Evolutionary conservation across 495 filamentous ascomycete species (phyloP).

Genomic region (Hyaloscypha variabilis): DNA sequence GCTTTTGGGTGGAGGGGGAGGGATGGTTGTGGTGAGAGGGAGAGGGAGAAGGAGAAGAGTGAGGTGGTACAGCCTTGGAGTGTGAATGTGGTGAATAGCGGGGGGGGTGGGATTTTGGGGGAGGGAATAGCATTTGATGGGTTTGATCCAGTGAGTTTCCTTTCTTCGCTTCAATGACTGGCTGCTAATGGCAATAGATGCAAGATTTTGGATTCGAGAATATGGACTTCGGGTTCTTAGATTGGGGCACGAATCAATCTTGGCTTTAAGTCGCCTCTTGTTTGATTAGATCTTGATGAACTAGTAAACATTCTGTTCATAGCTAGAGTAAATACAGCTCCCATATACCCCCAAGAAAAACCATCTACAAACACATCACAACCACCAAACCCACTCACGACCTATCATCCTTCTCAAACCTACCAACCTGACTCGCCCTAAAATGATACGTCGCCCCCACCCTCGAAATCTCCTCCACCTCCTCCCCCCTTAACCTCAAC

Average conservation of each 20-base stretch:
- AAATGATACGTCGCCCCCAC: not conserved
- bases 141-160: constrained; percentile 4
- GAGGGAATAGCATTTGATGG: not conserved
- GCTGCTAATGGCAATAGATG: not conserved
- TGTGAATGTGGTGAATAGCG: no score
- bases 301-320: no score
- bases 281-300: not conserved
- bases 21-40: not conserved
- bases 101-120: no score
- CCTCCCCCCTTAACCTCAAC: not conserved
- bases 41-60: not conserved
- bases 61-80: not conserved
- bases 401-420: not conserved
- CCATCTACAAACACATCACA: no score
- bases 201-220: constrained; percentile 11
- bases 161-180: not conserved
- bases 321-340: no score
- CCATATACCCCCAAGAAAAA: no score
- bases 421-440: not conserved
- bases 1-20: not conserved
- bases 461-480: not conserved
- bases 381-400: no score
- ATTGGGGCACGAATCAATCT: constrained; percentile 24
- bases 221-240: constrained; percentile 22
- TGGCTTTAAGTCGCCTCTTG: constrained; percentile 4